Conservation (phyloP, 192 early-diverging fungal genomes). For the Gaertneriomyces sp. region DNA sequence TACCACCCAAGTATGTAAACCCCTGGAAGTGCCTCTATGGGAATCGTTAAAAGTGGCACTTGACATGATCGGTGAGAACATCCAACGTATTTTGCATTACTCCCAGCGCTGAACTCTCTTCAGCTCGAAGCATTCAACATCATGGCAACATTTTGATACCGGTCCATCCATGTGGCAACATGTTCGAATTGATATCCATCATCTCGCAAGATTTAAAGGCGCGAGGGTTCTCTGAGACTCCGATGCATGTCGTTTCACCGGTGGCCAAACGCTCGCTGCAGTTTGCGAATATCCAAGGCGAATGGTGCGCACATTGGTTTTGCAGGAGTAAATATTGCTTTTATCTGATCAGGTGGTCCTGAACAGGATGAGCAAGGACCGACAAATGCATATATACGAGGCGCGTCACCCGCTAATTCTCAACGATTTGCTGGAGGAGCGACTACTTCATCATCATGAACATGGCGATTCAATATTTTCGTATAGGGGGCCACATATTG, state of each 20-base stretch:
- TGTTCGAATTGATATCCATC: conserved; percentile 71
- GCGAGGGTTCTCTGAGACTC: conserved; percentile 56
- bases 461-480: conserved; percentile 36
- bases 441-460: conserved; percentile 35
- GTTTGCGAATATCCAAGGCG: conserved; percentile 77
- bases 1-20: conserved; percentile 6
- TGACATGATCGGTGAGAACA: too few relatives aligned
- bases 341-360: not conserved
- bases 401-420: conserved; percentile 57
- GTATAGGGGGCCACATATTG: conserved; percentile 58
- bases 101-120: conserved; percentile 14
- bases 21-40: too few relatives aligned
- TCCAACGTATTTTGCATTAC: too few relatives aligned
- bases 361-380: conserved; percentile 24
- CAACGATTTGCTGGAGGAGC: conserved; percentile 44
- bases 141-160: conserved; percentile 70
- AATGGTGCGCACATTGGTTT: conserved; percentile 59
- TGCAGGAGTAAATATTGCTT: not conserved
- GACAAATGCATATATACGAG: conserved; percentile 63
- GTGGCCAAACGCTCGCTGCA: conserved; percentile 73
- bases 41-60: too few relatives aligned
- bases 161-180: conserved; percentile 62
- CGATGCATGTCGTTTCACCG: conserved; percentile 69
- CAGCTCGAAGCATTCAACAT: conserved; percentile 44
- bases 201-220: conserved; percentile 53